Base-by-base conservation (phyloP, 495 filamentous ascomycete genomes). In the Eremomyces bilateralis region DNA sequence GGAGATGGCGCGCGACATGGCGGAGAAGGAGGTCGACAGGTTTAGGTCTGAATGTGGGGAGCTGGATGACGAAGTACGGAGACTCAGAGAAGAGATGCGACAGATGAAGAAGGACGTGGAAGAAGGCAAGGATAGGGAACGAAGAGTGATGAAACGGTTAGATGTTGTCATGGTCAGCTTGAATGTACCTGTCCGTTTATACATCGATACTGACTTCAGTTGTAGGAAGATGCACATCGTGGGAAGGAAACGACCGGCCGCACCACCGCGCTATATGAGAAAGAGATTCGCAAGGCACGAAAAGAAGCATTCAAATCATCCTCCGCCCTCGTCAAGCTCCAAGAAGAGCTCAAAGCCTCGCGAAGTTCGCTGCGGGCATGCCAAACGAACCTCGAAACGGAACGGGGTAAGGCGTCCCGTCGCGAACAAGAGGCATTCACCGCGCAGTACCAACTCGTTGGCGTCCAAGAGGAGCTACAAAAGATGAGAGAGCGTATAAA, bases 271-370 rank as follows among this genome's bases (percentile, higher is more conserved):
- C 53, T 82, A 18, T 85, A 77, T 58, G 80, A 90, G 53, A 90
- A 88, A 45, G 81, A 90, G 49, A 71, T 85, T 22, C 60, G 77
- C 30, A 69, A 75, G 31, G 68, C 74, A n/a, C 62, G 77, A 20
- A 90, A 85, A 52, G 80, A 88, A 44, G 73, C 74, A 0, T 90
- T 81, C 58, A 85, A 80, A 33, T 68, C 75, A 3, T 79, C 80
- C 10, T 83, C 79, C 11, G 56, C 60, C 2, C 47, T 80, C 11
- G 73, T 88, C 15, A 81, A 90, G 45, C 43, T 73, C 10, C 81
- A 90, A 48, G 80, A 90, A 41, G 80, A 92, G 45, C 54, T 85
- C 36, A 84, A 85, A 45, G 53, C 73, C 3, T 54, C 64, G 2
- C 69, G 74, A 38, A 61, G 62, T 13, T 62, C 55, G 8, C 50